These are phyloP conservation scores for Sporothrix curviconia DNA, from an alignment of 2,329 filamentous ascomycete genomes.

Conservation along the genomic window DNA sequence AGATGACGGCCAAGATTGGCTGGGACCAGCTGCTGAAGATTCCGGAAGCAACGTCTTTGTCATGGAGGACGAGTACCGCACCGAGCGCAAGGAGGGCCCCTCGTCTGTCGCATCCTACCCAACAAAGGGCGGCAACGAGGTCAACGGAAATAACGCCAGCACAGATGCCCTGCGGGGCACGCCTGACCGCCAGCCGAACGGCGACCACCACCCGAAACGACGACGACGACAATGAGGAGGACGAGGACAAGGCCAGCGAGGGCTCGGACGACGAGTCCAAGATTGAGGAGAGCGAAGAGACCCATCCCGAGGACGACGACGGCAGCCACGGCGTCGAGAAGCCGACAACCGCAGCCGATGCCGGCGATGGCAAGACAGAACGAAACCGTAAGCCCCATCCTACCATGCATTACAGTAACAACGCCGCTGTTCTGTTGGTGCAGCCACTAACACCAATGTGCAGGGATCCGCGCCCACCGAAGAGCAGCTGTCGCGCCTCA, in stretches of 20 bases:
- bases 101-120: slow-evolving; percentile 37
- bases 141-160: slow-evolving; percentile 56
- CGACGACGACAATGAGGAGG: slow-evolving; percentile 30
- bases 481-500: slow-evolving; percentile 78
- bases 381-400: slow-evolving; percentile 53
- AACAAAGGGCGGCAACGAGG: slow-evolving; percentile 51
- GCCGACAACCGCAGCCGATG: slow-evolving; percentile 70
- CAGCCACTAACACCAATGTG: background rate
- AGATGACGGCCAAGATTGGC: slow-evolving; percentile 92
- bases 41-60: slow-evolving; percentile 94
- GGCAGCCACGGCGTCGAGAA: slow-evolving; percentile 56
- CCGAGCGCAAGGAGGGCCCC: slow-evolving; percentile 62
- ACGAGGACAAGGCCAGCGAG: slow-evolving; percentile 18
- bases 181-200: slow-evolving; percentile 52
- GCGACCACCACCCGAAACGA: slow-evolving; percentile 30
- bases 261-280: slow-evolving; percentile 20
- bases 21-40: slow-evolving; percentile 96
- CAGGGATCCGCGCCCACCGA: slow-evolving; percentile 56
- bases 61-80: slow-evolving; percentile 98
- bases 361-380: slow-evolving; percentile 71
- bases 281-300: slow-evolving; percentile 22
- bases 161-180: slow-evolving; percentile 70
- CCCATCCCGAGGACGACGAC: slow-evolving; percentile 19
- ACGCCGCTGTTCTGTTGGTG: too few species aligned
- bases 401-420: too few species aligned